These are phyloP conservation scores for Clarkia xantiana DNA, from an alignment of 345 rosid genomes.

Conservation along the genomic window DNA sequence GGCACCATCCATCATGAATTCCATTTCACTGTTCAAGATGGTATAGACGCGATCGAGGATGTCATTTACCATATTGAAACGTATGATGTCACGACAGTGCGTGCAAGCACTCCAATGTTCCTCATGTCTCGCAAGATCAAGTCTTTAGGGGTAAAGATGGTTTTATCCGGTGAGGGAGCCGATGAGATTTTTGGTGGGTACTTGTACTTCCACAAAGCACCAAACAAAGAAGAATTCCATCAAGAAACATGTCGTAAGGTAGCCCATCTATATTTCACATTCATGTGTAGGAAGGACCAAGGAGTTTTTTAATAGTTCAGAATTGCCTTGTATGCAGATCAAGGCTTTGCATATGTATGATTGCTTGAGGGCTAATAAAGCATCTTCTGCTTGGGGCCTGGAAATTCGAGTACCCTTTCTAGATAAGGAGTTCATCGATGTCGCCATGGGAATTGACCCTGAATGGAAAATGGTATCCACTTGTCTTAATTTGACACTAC, in stretches of 20 bases:
- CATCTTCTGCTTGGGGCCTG: constrained; percentile 92
- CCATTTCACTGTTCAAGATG: constrained; percentile 86
- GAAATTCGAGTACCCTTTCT: constrained; percentile 91
- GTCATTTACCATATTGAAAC: constrained; percentile 86
- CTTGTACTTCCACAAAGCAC: constrained; percentile 90
- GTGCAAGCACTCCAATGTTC: constrained; percentile 94
- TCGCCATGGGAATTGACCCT: constrained; percentile 81
- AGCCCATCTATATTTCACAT: background rate
- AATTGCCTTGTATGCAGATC: constrained; percentile 29
- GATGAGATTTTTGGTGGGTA: constrained; percentile 95
- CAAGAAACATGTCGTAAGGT: constrained; percentile 86
- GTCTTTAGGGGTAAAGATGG: constrained; percentile 93
- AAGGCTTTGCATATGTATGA: constrained; percentile 89
- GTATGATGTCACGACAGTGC: constrained; percentile 75
- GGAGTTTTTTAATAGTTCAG: background rate
- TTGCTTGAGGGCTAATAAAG: constrained; percentile 84
- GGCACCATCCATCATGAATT: constrained; percentile 91
- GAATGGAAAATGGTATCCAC: constrained; percentile 61
- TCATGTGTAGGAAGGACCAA: no score
- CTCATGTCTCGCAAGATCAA: constrained; percentile 85
- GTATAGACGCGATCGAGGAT: constrained; percentile 90
- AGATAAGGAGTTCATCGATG: constrained; percentile 69
- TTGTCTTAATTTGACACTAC: background rate
- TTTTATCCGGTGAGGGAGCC: constrained; percentile 90
- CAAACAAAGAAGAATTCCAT: constrained; percentile 78